Evolutionary conservation across 768 basidiomycete species (phyloP).

Genomic region (Pleurotus sapidus): DNA sequence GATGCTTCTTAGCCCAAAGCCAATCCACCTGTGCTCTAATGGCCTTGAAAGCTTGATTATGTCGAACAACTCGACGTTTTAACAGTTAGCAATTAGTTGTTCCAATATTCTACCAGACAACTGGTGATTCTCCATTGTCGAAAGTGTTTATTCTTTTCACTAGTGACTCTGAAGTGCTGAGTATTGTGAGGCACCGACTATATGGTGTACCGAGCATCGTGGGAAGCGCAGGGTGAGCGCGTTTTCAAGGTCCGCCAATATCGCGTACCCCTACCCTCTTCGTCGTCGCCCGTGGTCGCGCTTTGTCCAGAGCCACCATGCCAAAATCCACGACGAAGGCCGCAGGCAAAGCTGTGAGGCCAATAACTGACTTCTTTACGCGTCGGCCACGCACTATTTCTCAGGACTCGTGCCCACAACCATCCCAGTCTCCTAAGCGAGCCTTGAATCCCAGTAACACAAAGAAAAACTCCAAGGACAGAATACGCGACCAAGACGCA

Average conservation of each 20-base stretch:
- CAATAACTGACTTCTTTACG: slow-evolving; percentile 8
- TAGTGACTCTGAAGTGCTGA: too few species aligned
- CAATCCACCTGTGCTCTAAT: too few species aligned
- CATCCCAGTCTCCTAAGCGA: background rate
- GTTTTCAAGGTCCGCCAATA: slow-evolving; percentile 3
- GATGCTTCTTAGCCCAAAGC: too few species aligned
- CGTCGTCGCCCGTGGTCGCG: background rate
- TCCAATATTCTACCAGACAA: too few species aligned
- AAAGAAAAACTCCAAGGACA: background rate
- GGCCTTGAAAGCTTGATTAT: too few species aligned
- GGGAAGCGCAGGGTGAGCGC: background rate
- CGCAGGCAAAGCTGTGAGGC: background rate
- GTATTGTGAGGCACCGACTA: too few species aligned
- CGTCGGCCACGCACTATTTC: slow-evolving; percentile 1
- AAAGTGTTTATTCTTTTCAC: too few species aligned
- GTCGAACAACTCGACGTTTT: too few species aligned
- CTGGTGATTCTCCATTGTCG: too few species aligned
- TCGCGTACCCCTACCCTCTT: background rate
- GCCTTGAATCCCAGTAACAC: background rate
- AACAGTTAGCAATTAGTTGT: too few species aligned
- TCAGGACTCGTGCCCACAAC: background rate
- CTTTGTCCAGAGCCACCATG: slow-evolving; percentile 2
- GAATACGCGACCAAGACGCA: background rate
- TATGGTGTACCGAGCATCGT: too few species aligned
- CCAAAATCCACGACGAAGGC: slow-evolving; percentile 3